Evolutionary conservation across 23 red algal genomes (phyloP).

Genomic region (Agarophyton chilense): DNA sequence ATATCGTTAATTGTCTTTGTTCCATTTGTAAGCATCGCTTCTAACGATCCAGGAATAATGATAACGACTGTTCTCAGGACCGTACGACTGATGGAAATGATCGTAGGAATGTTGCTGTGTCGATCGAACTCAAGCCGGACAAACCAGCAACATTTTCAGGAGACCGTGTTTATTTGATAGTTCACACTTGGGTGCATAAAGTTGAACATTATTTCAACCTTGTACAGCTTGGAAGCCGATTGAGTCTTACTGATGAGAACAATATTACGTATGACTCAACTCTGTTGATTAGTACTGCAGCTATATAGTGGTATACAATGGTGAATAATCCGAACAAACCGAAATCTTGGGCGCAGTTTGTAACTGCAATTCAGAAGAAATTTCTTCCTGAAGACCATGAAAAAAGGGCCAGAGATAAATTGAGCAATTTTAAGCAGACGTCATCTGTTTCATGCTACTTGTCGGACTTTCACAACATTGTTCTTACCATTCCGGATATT

Average conservation of each 20-base stretch:
- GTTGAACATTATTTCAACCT: conserved; percentile 7
- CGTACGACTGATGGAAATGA: no score
- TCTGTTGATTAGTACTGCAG: background rate
- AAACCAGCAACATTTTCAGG: background rate
- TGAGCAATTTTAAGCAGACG: background rate
- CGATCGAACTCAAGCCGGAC: background rate
- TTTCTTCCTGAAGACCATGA: conserved; percentile 18
- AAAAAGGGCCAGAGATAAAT: background rate
- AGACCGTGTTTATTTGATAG: background rate
- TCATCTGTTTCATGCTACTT: background rate
- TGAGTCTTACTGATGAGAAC: background rate
- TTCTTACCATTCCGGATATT: conserved; percentile 11
- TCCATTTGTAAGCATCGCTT: no score
- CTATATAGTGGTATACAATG: background rate
- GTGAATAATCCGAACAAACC: no score
- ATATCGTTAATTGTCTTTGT: no score
- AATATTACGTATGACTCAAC: background rate
- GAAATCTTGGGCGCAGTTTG: no score
- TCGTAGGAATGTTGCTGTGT: no score
- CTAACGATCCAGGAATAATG: no score
- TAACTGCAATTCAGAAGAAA: background rate
- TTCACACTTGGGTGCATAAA: background rate
- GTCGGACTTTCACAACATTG: background rate
- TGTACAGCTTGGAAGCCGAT: background rate
- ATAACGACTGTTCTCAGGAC: no score